Percentiles rank a stretch among this genome's conserved stretches.
Conservation (phyloP, 805 yeast genomes). For the Candida morakotiae region DNA sequence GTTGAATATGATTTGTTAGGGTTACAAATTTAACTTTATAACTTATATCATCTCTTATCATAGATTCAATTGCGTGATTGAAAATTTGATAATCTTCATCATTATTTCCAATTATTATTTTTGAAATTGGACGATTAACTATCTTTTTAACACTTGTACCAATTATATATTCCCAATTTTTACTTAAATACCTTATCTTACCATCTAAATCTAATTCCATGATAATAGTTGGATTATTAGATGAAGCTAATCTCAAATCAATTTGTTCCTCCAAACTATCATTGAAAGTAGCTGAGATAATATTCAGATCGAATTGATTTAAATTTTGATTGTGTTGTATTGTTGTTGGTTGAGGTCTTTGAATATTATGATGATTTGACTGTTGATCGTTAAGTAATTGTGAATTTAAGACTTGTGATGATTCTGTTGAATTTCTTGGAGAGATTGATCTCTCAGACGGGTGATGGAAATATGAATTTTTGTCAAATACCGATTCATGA, state of each 20-base stretch:
- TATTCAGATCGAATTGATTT: too few species aligned
- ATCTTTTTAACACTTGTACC: constrained; percentile 61
- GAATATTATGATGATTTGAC: not conserved
- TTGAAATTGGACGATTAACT: constrained; percentile 53
- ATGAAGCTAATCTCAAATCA: constrained; percentile 61
- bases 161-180: constrained; percentile 74
- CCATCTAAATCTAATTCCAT: constrained; percentile 82
- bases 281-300: too few species aligned
- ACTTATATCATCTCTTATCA: constrained; percentile 71
- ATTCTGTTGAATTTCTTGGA: constrained; percentile 2
- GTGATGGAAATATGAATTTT: constrained; percentile 1
- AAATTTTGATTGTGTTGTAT: not conserved
- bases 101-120: constrained; percentile 58
- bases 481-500: constrained; percentile 5
- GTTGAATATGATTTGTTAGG: constrained; percentile 26
- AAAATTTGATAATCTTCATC: constrained; percentile 66
- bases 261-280: constrained; percentile 35
- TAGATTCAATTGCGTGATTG: constrained; percentile 61
- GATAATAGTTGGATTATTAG: constrained; percentile 69
- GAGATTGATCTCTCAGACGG: constrained; percentile 4
- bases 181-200: constrained; percentile 66
- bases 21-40: constrained; percentile 73
- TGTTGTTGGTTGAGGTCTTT: constrained; percentile 4
- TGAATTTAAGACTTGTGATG: not conserved
- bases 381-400: not conserved